Percentiles rank a stretch among this genome's conserved stretches.
These are phyloP conservation scores for Saccharomycopsis babjevae DNA, from an alignment of 805 yeast genomes.

Conservation along the genomic window DNA sequence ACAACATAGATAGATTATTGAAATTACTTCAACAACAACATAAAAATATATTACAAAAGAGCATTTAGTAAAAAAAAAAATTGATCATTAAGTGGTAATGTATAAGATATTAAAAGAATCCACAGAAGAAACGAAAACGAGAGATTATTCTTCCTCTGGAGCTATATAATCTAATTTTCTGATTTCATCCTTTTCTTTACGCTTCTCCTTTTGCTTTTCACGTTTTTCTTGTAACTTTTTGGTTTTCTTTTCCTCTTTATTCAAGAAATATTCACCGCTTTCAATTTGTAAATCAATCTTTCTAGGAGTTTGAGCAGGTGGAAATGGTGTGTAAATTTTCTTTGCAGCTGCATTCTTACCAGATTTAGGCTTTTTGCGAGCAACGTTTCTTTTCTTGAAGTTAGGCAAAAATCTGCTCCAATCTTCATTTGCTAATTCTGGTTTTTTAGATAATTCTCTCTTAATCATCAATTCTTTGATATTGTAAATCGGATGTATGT, in stretches of 20 bases:
- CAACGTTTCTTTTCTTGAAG: constrained; percentile 93
- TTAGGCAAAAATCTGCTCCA: constrained; percentile 95
- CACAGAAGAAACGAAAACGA: background rate
- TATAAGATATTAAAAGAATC: background rate
- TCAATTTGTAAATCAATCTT: constrained; percentile 95
- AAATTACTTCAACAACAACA: too few relatives aligned
- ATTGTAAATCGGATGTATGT: constrained; percentile 95
- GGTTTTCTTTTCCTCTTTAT: constrained; percentile 69
- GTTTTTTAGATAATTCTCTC: constrained; percentile 88
- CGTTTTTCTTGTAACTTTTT: constrained; percentile 67
- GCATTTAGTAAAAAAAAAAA: background rate
- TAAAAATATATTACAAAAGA: too few relatives aligned
- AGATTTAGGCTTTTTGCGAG: constrained; percentile 76
- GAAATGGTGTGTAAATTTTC: constrained; percentile 92
- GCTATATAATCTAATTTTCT: constrained; percentile 74
- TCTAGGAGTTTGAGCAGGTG: constrained; percentile 94
- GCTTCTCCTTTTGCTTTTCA: constrained; percentile 64
- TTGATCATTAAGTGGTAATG: background rate
- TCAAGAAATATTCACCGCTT: constrained; percentile 95
- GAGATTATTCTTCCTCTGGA: constrained; percentile 56
- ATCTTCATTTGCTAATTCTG: constrained; percentile 90
- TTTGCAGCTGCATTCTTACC: constrained; percentile 36
- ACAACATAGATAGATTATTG: too few relatives aligned
- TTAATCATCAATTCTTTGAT: constrained; percentile 96
- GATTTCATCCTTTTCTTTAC: constrained; percentile 54